Evolutionary conservation across 192 early-diverging fungal genomes (phyloP).

Genomic region (Backusella tarrabulga): DNA sequence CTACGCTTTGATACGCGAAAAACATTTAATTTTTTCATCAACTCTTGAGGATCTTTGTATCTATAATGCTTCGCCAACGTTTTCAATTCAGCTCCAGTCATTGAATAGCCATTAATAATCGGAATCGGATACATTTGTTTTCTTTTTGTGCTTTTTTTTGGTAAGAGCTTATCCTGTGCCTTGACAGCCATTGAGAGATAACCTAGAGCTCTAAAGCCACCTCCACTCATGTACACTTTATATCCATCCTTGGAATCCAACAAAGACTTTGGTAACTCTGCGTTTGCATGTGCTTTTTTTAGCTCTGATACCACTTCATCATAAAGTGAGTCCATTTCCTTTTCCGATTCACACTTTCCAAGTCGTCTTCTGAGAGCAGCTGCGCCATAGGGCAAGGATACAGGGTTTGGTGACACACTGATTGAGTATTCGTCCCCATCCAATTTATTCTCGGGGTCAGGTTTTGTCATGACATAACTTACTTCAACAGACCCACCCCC

Average conservation of each 20-base stretch:
- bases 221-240: slow-evolving; percentile 49
- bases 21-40: slow-evolving; percentile 28
- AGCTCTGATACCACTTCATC: slow-evolving; percentile 35
- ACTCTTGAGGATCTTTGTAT: slow-evolving; percentile 22
- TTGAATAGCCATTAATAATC: slow-evolving; percentile 54
- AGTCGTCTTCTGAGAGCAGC: slow-evolving; percentile 46
- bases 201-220: slow-evolving; percentile 52
- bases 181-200: slow-evolving; percentile 50
- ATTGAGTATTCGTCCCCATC: slow-evolving; percentile 18
- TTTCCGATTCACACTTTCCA: slow-evolving; percentile 24
- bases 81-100: slow-evolving; percentile 36
- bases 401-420: slow-evolving; percentile 28
- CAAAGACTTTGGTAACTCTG: slow-evolving; percentile 15
- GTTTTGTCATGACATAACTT: slow-evolving; percentile 43
- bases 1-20: slow-evolving; percentile 53
- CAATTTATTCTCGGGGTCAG: not conserved
- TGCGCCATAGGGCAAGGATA: slow-evolving; percentile 51
- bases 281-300: slow-evolving; percentile 29
- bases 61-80: slow-evolving; percentile 39
- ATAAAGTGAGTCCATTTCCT: slow-evolving; percentile 19
- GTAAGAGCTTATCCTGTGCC: slow-evolving; percentile 24
- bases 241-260: slow-evolving; percentile 33
- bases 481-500: slow-evolving; percentile 56
- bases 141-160: slow-evolving; percentile 12
- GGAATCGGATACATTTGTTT: slow-evolving; percentile 44